Percentiles rank a stretch among this genome's conserved stretches.
Conservation (phyloP, 495 filamentous ascomycete genomes). For the Neurospora sp. region DNA sequence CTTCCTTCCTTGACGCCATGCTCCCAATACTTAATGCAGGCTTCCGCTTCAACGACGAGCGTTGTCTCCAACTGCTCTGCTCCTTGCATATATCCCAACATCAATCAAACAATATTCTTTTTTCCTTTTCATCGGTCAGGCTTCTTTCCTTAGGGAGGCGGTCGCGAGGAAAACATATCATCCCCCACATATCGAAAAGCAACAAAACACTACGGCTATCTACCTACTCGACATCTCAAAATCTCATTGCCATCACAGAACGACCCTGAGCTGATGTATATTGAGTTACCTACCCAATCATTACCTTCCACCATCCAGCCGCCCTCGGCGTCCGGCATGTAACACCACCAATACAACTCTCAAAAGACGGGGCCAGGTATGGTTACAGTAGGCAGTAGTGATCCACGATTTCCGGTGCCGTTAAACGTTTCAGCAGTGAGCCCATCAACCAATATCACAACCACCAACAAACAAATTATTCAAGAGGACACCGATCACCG, state of each 20-base stretch:
- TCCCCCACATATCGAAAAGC: not conserved
- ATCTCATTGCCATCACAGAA: not conserved
- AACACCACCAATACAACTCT: not conserved
- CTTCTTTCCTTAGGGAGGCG: not conserved
- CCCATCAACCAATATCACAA: not conserved
- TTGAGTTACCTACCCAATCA: not conserved
- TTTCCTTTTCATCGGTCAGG: not conserved
- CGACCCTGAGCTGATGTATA: not conserved
- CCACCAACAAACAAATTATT: not conserved
- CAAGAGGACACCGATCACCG: not conserved
- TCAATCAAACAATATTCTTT: not conserved
- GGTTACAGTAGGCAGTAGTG: not conserved
- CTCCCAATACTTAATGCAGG: not conserved
- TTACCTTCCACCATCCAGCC: not conserved
- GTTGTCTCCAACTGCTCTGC: not conserved
- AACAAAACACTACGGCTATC: not conserved
- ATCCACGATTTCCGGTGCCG: not conserved
- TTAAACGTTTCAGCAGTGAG: not conserved
- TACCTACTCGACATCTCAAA: not conserved
- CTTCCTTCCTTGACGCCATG: not conserved
- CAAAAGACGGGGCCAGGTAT: not conserved
- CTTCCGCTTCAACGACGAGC: not conserved
- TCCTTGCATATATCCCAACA: not conserved
- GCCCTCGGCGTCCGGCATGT: not conserved
- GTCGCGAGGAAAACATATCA: not conserved